phyloP scores from a whole-genome alignment of 1,284 basidiomycete species.

The Pholiota adiposa region DNA sequence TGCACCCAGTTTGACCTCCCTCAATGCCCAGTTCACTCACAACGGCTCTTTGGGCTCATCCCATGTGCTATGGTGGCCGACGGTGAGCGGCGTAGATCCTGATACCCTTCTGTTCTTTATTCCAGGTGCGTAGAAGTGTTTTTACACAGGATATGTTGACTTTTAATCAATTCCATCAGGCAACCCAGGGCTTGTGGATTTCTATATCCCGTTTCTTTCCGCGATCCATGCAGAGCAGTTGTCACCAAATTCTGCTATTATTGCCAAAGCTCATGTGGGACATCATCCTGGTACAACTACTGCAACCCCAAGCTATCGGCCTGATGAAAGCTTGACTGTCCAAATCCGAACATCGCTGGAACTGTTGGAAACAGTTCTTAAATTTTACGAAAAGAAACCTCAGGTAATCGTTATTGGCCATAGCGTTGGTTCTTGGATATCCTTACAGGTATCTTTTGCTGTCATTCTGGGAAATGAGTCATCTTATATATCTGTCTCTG shows the following conservation, averaged over 20 bases:
- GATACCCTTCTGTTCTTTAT: constrained; percentile 55
- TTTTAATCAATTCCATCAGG: constrained; percentile 37
- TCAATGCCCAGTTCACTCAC: constrained; percentile 44
- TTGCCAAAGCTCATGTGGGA: constrained; percentile 57
- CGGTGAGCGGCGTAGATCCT: constrained; percentile 29
- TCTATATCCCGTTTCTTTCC: constrained; percentile 61
- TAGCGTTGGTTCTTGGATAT: constrained; percentile 65
- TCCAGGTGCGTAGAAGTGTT: constrained; percentile 44
- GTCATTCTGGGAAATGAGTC: neutral
- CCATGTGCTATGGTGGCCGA: constrained; percentile 60
- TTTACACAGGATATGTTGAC: neutral
- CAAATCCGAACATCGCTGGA: constrained; percentile 56
- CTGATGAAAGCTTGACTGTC: constrained; percentile 38
- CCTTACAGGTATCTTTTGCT: constrained; percentile 47
- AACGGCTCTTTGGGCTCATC: constrained; percentile 39
- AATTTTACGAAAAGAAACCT: constrained; percentile 36
- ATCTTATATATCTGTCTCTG: constrained; percentile 1
- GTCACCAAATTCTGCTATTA: constrained; percentile 45
- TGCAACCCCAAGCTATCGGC: constrained; percentile 13
- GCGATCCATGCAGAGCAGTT: constrained; percentile 42
- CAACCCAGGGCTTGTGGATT: constrained; percentile 63
- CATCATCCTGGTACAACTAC: constrained; percentile 44
- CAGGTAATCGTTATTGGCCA: constrained; percentile 57
- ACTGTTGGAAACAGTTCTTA: constrained; percentile 48
- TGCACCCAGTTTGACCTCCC: constrained; percentile 19